Evolutionary conservation across 257 asterid genomes (phyloP), one percentile per base, ranked within the genome.

Genomic region (Verbena officinalis): DNA sequence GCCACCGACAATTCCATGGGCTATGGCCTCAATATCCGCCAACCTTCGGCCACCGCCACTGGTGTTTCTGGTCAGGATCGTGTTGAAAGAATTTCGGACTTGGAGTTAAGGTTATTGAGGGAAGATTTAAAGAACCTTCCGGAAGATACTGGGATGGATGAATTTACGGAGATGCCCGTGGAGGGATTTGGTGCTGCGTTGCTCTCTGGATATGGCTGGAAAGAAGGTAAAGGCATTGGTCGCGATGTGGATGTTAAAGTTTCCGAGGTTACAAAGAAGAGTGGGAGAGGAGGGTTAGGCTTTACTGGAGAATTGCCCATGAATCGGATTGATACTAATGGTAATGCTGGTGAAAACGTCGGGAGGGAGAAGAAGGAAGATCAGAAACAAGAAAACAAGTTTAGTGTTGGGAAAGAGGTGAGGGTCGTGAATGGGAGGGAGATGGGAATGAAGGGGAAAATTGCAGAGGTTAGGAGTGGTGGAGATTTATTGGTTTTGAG

Each of bases 231-330:
- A 38, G 97, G 97, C 7, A 76, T 91, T 17, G 97, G 97, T n/a
- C 80, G 81, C 46, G 79, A 86, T 43, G 82, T 84, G 77, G 96
- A 88, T 76, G 85, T 81, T 33, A 80, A 82, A 38, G 60, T 81
- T 16, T 49, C 64, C 5, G 93, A 84, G 77, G 80, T 65, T 38
- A 75, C 39, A 14, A 84, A 55, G 70, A 86, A 87, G 76, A 43
- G 75, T 13, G 96, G 85, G 15, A 83, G 91, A 67, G 99, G 88
- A 61, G 99, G 99, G 53, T 38, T 90, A 57, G 97, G 99, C 27
- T 87, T 90, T 61, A 75, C 45, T 5, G 80, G 33, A 13, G 80
- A 75, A 34, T 15, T 64, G 12, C 76, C 76, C 0, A 75, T 56
- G 63, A 55, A 43, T 7, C 67, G 24, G 11, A 46, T 10, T 60